Evolutionary conservation across 495 filamentous ascomycete genomes (phyloP), one percentile per base, ranked within the genome.

Genomic region (Penicillium lagena): DNA sequence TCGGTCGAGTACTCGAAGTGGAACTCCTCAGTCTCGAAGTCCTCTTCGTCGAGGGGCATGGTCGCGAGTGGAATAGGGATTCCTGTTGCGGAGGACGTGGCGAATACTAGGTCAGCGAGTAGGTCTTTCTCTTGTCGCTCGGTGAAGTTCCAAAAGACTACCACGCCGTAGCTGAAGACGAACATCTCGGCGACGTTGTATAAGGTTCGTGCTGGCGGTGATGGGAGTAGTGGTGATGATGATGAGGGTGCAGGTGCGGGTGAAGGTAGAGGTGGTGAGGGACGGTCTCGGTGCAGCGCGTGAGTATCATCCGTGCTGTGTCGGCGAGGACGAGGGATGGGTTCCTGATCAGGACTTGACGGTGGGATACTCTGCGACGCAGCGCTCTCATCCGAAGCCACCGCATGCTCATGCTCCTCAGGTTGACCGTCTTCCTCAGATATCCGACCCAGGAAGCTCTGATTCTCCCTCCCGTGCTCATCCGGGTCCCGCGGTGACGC

Each of bases 91-190:
- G 68, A 71, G 2, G 72, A 72, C 8, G 85, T 82, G 4, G 89
- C 85, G 68, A 99, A 99, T 8, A 90, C 94, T 38, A 99, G 68
- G 62, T 99, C 93, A 12, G 93, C 94, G 27, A 99, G 77, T 35
- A 97, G 85, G 59, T 96, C 91, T 62, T 95, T 97, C 59, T 99
- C 93, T 63, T 97, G 93, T 38, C 79, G 77, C 59, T 95, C 89
- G 12, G 90, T 89, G 56, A 97, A 93, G 60, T 97, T 97, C 93
- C 93, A 99, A 60, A 97, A 96, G 12, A 99, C 93, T 0, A 90
- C 91, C 1, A 99, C 94, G 9, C 93, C 93, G 62, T 99, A 99
- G 15, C 85, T 90, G 65, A 96, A 97, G 43, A 97, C 85, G 59
- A 96, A 97, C 86, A 99, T 90, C 64, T 99, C 93, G 17, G 86